phyloP scores from a whole-genome alignment of 805 yeast genomes.

The Saturnispora quitensis region DNA sequence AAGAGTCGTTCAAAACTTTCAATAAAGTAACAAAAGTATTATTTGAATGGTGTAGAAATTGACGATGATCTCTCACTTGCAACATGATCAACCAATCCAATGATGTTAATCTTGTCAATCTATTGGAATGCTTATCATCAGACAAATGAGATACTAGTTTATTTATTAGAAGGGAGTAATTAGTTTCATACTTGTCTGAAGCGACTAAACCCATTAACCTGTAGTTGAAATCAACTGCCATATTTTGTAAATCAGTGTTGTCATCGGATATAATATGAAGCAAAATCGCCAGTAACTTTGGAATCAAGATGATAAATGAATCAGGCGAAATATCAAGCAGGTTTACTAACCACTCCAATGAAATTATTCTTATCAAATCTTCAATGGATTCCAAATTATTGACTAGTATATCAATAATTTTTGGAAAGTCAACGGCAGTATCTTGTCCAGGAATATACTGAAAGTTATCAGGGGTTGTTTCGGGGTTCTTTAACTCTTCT shows the following conservation, averaged over 20 bases:
- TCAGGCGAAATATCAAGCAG: slow-evolving; percentile 65
- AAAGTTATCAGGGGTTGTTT: slow-evolving; percentile 33
- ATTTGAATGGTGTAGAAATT: slow-evolving; percentile 45
- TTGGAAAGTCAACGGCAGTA: slow-evolving; percentile 68
- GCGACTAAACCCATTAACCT: slow-evolving; percentile 45
- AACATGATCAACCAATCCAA: slow-evolving; percentile 85
- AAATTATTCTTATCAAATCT: slow-evolving; percentile 68
- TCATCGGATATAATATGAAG: slow-evolving; percentile 53
- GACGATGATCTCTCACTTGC: slow-evolving; percentile 57
- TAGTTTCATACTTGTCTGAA: slow-evolving; percentile 25
- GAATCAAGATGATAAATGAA: slow-evolving; percentile 64
- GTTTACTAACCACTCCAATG: slow-evolving; percentile 73
- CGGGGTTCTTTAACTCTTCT: neutral
- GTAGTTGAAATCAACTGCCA: slow-evolving; percentile 48
- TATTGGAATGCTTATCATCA: neutral
- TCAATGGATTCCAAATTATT: slow-evolving; percentile 69
- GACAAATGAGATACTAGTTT: slow-evolving; percentile 53
- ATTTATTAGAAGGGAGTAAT: slow-evolving; percentile 54
- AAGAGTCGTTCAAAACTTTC: slow-evolving; percentile 58
- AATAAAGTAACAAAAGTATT: slow-evolving; percentile 69
- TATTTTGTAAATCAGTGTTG: slow-evolving; percentile 39
- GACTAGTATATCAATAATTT: slow-evolving; percentile 72
- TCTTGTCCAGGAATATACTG: slow-evolving; percentile 71
- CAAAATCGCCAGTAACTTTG: slow-evolving; percentile 63
- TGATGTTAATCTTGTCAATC: slow-evolving; percentile 67